These are phyloP conservation scores for Thielaviopsis populi DNA, from an alignment of 2,329 filamentous ascomycete genomes.

Conservation along the genomic window DNA sequence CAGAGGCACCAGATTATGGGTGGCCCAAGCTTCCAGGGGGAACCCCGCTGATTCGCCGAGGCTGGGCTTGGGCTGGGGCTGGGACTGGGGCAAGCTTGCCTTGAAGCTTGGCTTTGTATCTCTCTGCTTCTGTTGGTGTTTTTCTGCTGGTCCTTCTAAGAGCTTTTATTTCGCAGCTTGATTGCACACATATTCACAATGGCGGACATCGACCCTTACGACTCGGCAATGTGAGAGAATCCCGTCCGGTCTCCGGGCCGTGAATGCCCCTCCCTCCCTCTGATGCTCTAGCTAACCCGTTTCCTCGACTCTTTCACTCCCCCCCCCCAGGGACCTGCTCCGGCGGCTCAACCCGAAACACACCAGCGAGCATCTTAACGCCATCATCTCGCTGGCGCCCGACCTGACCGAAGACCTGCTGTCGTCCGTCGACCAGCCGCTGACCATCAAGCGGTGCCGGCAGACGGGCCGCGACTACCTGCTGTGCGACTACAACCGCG, in stretches of 20 bases:
- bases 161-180: neutral
- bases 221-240: slow-evolving; percentile 56
- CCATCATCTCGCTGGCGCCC: slow-evolving; percentile 76
- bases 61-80: neutral
- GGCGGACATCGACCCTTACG: slow-evolving; percentile 50
- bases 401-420: slow-evolving; percentile 94
- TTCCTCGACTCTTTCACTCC: neutral
- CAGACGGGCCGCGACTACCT: slow-evolving; percentile 90
- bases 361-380: slow-evolving; percentile 73
- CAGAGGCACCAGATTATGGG: neutral
- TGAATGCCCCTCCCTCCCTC: slow-evolving; percentile 9
- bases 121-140: neutral
- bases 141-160: neutral
- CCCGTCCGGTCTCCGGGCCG: slow-evolving; percentile 4
- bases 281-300: slow-evolving; percentile 11
- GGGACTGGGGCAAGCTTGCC: neutral
- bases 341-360: slow-evolving; percentile 92
- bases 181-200: slow-evolving; percentile 22
- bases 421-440: slow-evolving; percentile 90
- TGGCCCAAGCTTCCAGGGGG: slow-evolving; percentile 5
- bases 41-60: slow-evolving; percentile 9
- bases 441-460: slow-evolving; percentile 70
- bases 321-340: slow-evolving; percentile 85
- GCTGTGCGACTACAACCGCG: slow-evolving; percentile 98
- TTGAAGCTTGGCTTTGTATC: neutral